Base-by-base conservation (phyloP, 2,329 filamentous ascomycete genomes). In the Alternaria burnsii region DNA sequence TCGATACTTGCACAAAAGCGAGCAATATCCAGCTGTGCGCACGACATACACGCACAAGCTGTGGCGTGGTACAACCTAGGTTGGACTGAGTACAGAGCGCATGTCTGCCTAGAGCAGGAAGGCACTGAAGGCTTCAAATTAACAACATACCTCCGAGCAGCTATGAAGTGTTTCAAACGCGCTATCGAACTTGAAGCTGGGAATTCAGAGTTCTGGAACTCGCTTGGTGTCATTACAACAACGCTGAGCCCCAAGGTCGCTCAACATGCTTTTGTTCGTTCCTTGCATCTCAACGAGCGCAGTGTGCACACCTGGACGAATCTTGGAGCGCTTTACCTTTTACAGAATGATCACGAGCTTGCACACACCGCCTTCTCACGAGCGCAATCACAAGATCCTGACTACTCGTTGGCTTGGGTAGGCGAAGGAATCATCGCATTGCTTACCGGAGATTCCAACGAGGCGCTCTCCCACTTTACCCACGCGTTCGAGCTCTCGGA, bases 21-120 rank as follows among this genome's bases (percentile, higher is more conserved):
- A 65, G 93, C 93, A 8, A 89, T 98, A 14, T 82, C 91, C 68
- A 86, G 89, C 40, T 90, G 90, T 16, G 82, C 88, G 1, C 83
- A 89, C 59, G 94, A 99, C 72, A 76, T 87, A 8, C 92, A 97
- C 76, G 94, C 94, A 4, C 94, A 96, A 78, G 92, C 95, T 1
- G 92, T 98, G n/a, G 92, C 94, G 0, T 95, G 94, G 85, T 99
- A 97, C 79, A 99, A 99, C 72, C 83, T 99, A 18, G 95, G 95
- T 42, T 98, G 94, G 92, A 91, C 92, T 1, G 95, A 99, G 76
- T 88, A 95, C 74, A 87, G 90, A 44, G 91, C 93, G 0, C 92
- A 96, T 73, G 81, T 84, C 11, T 92, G 88, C 71, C 82, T 92
- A 20, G 85, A 85, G 36, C 75, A 76, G 1, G 74, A 78, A 52